phyloP scores from a whole-genome alignment of 2,329 filamentous ascomycete genomes.

The Colletotrichum graminicola region DNA sequence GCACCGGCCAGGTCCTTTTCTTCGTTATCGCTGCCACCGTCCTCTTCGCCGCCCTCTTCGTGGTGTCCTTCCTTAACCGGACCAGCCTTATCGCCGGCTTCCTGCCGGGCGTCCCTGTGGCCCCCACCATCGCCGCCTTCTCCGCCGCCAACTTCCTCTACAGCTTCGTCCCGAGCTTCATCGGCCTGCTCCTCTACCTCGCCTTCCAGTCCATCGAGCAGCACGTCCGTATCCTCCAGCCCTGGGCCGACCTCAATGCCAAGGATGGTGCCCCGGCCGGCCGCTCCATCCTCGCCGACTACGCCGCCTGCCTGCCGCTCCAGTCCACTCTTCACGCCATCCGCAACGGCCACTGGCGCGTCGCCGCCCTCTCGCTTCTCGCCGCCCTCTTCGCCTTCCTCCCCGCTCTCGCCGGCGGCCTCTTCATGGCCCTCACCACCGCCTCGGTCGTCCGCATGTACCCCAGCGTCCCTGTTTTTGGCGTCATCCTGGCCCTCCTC shows the following conservation, averaged over 20 bases:
- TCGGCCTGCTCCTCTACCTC: conserved; percentile 77
- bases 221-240: conserved; percentile 73
- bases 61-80: conserved; percentile 81
- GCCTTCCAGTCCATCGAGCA: conserved; percentile 76
- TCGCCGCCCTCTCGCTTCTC: conserved; percentile 71
- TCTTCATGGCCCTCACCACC: conserved; percentile 78
- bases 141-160: conserved; percentile 91
- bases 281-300: conserved; percentile 76
- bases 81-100: conserved; percentile 79
- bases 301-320: conserved; percentile 74
- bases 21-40: conserved; percentile 72
- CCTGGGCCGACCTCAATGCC: conserved; percentile 73
- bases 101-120: conserved; percentile 72
- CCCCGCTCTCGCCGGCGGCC: conserved; percentile 75
- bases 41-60: conserved; percentile 77
- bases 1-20: conserved; percentile 72
- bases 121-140: conserved; percentile 73
- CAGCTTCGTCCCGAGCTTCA: conserved; percentile 76
- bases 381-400: conserved; percentile 71
- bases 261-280: conserved; percentile 71
- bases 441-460: conserved; percentile 71
- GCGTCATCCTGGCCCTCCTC: conserved; percentile 78
- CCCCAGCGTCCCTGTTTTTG: conserved; percentile 79
- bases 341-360: conserved; percentile 73
- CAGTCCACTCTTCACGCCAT: conserved; percentile 69